phyloP scores from a whole-genome alignment of 495 filamentous ascomycete species.

The Viridothelium virens region DNA sequence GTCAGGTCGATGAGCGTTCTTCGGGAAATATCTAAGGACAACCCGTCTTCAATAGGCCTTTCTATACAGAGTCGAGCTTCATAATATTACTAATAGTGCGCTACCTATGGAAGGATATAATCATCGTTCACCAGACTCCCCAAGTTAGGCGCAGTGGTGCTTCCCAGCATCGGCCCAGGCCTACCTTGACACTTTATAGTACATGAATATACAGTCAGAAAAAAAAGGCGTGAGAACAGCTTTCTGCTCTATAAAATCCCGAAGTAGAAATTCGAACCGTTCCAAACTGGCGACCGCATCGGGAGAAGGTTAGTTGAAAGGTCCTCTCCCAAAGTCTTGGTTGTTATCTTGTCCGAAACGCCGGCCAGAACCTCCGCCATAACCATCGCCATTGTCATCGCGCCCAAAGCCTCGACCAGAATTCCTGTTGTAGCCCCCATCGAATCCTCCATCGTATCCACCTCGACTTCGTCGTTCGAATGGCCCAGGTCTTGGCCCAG shows the following conservation, averaged over 20 bases:
- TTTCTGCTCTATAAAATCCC: not conserved
- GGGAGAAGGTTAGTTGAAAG: not conserved
- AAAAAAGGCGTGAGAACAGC: not conserved
- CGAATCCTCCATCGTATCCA: constrained; percentile 2
- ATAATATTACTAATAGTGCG: not conserved
- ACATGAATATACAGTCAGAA: constrained; percentile 7
- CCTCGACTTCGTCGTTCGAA: constrained; percentile 18
- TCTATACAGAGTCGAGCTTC: constrained; percentile 6
- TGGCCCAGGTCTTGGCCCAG: not conserved
- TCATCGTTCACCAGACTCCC: not conserved
- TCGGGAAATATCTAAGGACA: too few relatives aligned
- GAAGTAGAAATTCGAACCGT: not conserved
- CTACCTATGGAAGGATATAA: not conserved
- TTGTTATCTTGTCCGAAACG: not conserved
- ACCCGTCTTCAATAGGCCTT: not conserved
- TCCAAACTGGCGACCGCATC: not conserved
- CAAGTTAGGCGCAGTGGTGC: not conserved
- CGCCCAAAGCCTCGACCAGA: constrained; percentile 11
- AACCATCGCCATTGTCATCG: constrained; percentile 1
- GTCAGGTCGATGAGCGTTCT: too few relatives aligned
- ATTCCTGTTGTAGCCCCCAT: constrained; percentile 1
- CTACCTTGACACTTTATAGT: not conserved
- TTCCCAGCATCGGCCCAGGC: not conserved
- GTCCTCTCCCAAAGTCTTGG: constrained; percentile 10
- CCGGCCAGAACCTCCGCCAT: constrained; percentile 11